Conservation (phyloP, 192 early-diverging fungal species). For the Coemansia sp. region DNA sequence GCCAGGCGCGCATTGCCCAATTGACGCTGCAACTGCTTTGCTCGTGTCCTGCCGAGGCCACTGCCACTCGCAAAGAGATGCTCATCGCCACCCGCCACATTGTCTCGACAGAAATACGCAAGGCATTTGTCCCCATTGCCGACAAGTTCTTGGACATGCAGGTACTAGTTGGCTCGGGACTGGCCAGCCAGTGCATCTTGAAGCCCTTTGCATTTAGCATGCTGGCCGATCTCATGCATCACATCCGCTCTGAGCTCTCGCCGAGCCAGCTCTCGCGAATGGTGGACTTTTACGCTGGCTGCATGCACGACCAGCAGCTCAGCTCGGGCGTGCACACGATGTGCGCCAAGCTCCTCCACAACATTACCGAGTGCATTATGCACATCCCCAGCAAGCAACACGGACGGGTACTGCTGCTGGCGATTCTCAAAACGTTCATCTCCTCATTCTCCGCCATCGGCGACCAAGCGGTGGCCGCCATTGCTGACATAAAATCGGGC, state of each 20-base stretch:
- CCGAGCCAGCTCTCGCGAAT: conserved; percentile 77
- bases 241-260: conserved; percentile 85
- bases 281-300: conserved; percentile 89
- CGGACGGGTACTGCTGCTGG: conserved; percentile 72
- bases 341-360: conserved; percentile 92
- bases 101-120: conserved; percentile 88
- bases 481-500: conserved; percentile 30
- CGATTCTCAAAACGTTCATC: conserved; percentile 85
- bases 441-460: conserved; percentile 53
- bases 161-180: conserved; percentile 88
- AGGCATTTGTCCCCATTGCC: conserved; percentile 87
- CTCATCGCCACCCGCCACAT: conserved; percentile 94
- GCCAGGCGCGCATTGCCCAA: conserved; percentile 82
- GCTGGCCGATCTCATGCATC: conserved; percentile 94
- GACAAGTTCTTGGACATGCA: conserved; percentile 93
- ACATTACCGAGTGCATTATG: conserved; percentile 86
- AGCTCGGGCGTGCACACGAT: conserved; percentile 94
- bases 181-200: conserved; percentile 90
- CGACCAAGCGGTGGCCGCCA: conserved; percentile 29
- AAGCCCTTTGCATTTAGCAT: conserved; percentile 92
- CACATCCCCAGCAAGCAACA: conserved; percentile 65
- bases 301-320: conserved; percentile 90
- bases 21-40: conserved; percentile 87
- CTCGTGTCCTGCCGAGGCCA: conserved; percentile 92
- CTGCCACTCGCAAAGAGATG: conserved; percentile 92